These are phyloP conservation scores for Berberis vulgaris DNA, from an alignment of 164 flowering plant species.

Conservation along the genomic window DNA sequence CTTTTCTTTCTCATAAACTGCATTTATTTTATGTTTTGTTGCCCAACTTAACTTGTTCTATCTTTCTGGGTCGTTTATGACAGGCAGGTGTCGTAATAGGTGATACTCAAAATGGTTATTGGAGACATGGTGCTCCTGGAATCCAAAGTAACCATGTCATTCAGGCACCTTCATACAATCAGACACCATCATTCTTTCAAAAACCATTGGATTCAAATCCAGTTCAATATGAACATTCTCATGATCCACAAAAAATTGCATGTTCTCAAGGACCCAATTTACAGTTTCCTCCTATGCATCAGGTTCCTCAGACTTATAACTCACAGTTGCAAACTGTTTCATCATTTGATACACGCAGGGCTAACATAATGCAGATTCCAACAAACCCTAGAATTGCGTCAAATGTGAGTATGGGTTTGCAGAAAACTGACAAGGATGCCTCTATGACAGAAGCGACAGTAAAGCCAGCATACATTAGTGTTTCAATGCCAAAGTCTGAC, in stretches of 20 bases:
- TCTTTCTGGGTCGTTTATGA: slow-evolving; percentile 16
- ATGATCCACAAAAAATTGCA: slow-evolving; percentile 32
- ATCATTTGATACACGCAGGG: slow-evolving; percentile 51
- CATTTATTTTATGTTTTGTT: too few species aligned
- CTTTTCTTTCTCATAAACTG: too few species aligned
- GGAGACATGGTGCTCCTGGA: slow-evolving; percentile 50
- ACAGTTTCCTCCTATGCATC: slow-evolving; percentile 42
- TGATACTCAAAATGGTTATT: slow-evolving; percentile 47
- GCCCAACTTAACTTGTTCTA: slow-evolving; percentile 1
- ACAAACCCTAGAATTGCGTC: slow-evolving; percentile 94
- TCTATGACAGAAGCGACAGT: slow-evolving; percentile 30
- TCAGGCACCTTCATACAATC: slow-evolving; percentile 24
- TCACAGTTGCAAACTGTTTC: slow-evolving; percentile 41
- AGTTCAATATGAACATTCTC: slow-evolving; percentile 37
- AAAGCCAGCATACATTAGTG: slow-evolving; percentile 80
- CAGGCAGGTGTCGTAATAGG: slow-evolving; percentile 46
- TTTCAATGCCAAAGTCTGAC: slow-evolving; percentile 49
- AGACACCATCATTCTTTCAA: slow-evolving; percentile 32
- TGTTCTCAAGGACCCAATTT: slow-evolving; percentile 32
- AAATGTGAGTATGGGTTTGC: slow-evolving; percentile 42
- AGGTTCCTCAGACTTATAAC: slow-evolving; percentile 43
- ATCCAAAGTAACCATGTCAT: slow-evolving; percentile 37
- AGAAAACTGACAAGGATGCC: slow-evolving; percentile 50
- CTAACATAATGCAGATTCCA: slow-evolving; percentile 78
- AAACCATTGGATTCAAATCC: slow-evolving; percentile 42